Evolutionary conservation across 345 rosid genomes (phyloP), one percentile per base, ranked within the genome.

Genomic region (Aurinia saxatilis): DNA sequence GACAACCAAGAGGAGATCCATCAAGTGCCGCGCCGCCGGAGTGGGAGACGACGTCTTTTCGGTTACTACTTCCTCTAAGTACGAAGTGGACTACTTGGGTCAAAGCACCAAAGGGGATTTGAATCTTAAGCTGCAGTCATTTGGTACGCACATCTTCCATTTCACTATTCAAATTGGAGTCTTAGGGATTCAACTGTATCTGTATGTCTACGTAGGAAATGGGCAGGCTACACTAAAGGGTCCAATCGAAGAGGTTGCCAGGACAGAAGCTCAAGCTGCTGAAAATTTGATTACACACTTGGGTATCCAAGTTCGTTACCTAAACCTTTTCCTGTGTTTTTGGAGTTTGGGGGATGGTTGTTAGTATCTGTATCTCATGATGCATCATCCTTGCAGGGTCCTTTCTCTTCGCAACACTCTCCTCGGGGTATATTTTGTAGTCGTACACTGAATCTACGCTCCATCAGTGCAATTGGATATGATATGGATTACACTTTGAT

Each of bases 401-500:
- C 96, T 61, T 77, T 76, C 67, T 79, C 89, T 4, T 83, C 82
- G 0, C 91, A 89, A 76, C 76, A 79, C 71, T 89, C 96, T 42
- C 80, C 96, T 67, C 86, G 91, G 18, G 98, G 98, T 56, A 87
- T 92, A 62, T 92, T 92, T 67, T 92, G 98, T 74, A 92, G 80
- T 68, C 92, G 98, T 50, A 92, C 96, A 11, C 66, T 92, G 79
- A 89, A 92, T 77, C 86, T 92, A 17, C 85, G 96, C 53, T 92
- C 98, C 46, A 89, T 92, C 53, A 89, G 95, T 80, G 95, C 83
- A 17, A 92, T 92, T 72, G 98, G 98, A 67, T 92, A 92, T 64
- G 98, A 92, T 80, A 92, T 92, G 98, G 98, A 92, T 79, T 92
- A 92, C 73, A 92, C 98, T 67, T 74, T 92, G 85, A 80, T 92